Evolutionary conservation across 257 asterid species (phyloP), one percentile per base, ranked within the genome.

Genomic region (Scutellaria galericulata): DNA sequence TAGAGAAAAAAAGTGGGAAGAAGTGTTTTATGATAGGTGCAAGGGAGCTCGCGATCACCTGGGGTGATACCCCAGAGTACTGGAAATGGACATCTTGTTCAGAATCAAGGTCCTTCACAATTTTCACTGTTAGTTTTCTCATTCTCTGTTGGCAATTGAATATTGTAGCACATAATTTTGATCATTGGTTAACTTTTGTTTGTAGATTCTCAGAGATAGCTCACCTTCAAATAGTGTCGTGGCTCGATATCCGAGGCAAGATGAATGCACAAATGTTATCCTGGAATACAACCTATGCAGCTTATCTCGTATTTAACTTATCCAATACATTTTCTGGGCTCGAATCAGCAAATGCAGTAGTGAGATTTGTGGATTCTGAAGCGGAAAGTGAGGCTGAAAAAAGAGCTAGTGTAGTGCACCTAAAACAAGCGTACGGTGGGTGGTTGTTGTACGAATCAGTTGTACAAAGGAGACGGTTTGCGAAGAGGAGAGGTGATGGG

Each of bases 401-500:
- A 57, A 39, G 68, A 40, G 80, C 79, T 51, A 7, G 9, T 7
- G n/a, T 24, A 3, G 76, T 76, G 50, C 53, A 62, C 31, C 59
- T 77, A 15, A 64, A 44, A 59, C 18, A 9, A 6, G 44, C 13
- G 42, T 45, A 51, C n/a, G 22, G 37, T 35, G 11, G 12, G 18
- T 0, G 18, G 18, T 18, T 18, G 18, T 18, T 18, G n/a, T 2
- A 58, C 35, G 45, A 13, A 12, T 9, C 4, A 11, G 9, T 1
- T 27, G 18, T 10, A 46, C 67, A 35, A 52, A 14, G 6, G 9
- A 59, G 74, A 45, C 20, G 58, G 39, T 37, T 7, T 20, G 68
- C 70, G 7, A 15, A 9, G 20, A 59, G 14, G 11, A 77, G 84
- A 65, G 37, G 6, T 0, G 86, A 84, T 37, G 80, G 81, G 15